A percentile compares a stretch with the other conserved stretches of the same genome.
Conservation (phyloP, 164 flowering plant genomes). For the Macadamia integrifolia region DNA sequence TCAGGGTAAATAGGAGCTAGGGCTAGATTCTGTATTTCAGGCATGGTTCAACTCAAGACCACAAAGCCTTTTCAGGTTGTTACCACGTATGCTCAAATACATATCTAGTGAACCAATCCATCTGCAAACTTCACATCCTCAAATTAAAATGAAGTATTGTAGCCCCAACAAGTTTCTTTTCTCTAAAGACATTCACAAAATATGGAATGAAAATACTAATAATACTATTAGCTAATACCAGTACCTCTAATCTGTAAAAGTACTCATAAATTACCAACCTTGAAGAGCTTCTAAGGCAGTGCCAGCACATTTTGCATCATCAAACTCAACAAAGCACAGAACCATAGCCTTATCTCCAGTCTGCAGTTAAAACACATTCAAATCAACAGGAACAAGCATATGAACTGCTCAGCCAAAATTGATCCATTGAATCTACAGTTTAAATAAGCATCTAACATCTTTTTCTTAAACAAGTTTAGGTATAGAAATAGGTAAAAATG, state of each 20-base stretch:
- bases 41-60: too few relatives aligned
- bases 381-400: too few relatives aligned
- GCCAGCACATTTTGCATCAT: conserved; percentile 56
- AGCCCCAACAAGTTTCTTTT: too few relatives aligned
- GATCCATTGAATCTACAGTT: too few relatives aligned
- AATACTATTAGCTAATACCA: neutral
- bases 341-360: conserved; percentile 64
- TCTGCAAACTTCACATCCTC: neutral
- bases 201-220: neutral
- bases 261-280: conserved; percentile 27
- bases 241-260: neutral
- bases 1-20: too few relatives aligned
- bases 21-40: neutral
- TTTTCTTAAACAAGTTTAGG: too few relatives aligned
- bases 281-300: conserved; percentile 84
- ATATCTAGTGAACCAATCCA: neutral
- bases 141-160: neutral
- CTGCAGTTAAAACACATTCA: conserved; percentile 27
- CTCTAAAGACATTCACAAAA: too few relatives aligned
- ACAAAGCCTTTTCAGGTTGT: too few relatives aligned
- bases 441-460: too few relatives aligned
- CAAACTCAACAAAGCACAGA: conserved; percentile 77
- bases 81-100: neutral
- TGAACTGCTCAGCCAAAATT: too few relatives aligned
- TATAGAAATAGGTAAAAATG: too few relatives aligned